Percentiles rank a stretch among this genome's conserved stretches.
phyloP scores from a whole-genome alignment of 2,329 filamentous ascomycete species.

The Verticillium dahliae region DNA sequence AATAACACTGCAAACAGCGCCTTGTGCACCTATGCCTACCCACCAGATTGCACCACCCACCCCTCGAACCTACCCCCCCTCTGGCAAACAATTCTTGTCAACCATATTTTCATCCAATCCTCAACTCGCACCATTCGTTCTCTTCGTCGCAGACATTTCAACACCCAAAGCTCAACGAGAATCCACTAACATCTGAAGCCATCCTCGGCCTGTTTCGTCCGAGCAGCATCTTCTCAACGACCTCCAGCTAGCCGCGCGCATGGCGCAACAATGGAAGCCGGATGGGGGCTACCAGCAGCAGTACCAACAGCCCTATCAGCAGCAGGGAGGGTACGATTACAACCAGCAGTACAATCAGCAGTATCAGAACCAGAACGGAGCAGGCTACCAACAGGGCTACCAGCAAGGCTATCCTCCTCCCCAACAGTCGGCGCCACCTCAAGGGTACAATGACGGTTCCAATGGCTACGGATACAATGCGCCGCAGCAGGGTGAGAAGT shows the following conservation, averaged over 20 bases:
- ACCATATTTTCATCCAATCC: background rate
- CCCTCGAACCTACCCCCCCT: background rate
- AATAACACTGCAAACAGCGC: background rate
- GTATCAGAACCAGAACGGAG: slow-evolving; percentile 8
- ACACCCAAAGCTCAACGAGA: background rate
- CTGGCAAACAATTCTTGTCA: no score
- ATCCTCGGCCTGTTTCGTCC: slow-evolving; percentile 11
- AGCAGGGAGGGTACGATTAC: background rate
- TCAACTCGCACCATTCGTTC: background rate
- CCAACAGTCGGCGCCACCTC: slow-evolving; percentile 15
- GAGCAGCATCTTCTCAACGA: slow-evolving; percentile 7
- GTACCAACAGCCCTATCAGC: slow-evolving; percentile 9
- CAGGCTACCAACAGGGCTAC: slow-evolving; percentile 12
- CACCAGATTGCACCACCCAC: background rate
- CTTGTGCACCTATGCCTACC: background rate
- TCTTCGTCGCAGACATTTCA: background rate
- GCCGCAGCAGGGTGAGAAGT: slow-evolving; percentile 36
- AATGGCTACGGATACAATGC: slow-evolving; percentile 25
- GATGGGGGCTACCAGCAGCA: slow-evolving; percentile 6
- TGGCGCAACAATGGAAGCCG: background rate
- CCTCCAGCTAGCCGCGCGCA: slow-evolving; percentile 2
- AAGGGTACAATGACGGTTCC: slow-evolving; percentile 11
- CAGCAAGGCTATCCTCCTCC: slow-evolving; percentile 19
- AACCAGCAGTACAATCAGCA: slow-evolving; percentile 17
- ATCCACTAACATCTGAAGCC: background rate